These are phyloP conservation scores for Discostella stelligera DNA, from an alignment of 352 stramenopile species.

Conservation along the genomic window DNA sequence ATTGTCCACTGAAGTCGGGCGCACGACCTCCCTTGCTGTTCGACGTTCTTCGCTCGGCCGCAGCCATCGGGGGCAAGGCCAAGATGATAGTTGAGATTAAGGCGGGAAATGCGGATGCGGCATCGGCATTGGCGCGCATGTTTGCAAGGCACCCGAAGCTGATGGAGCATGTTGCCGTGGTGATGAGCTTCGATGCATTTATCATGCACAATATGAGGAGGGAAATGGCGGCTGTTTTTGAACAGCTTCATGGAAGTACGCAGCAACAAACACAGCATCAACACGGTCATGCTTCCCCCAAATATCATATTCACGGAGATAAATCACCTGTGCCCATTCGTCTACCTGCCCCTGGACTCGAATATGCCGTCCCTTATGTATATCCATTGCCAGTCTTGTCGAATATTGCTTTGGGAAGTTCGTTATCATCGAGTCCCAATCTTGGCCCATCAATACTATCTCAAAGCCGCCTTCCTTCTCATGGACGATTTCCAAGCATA, in stretches of 20 bases:
- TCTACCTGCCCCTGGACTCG: not conserved
- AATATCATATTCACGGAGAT: too few species aligned
- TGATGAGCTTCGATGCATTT: conserved; percentile 68
- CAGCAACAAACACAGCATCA: conserved; percentile 11
- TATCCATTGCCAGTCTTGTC: conserved; percentile 9
- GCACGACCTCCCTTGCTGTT: conserved; percentile 50
- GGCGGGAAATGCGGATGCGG: conserved; percentile 47
- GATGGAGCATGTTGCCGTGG: conserved; percentile 53
- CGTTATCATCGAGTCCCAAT: conserved; percentile 30
- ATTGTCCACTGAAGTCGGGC: conserved; percentile 48
- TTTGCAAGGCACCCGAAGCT: conserved; percentile 46
- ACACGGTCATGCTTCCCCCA: not conserved
- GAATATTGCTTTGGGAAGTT: conserved; percentile 25
- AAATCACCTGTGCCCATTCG: not conserved
- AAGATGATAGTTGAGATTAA: conserved; percentile 68
- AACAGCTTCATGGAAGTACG: conserved; percentile 37
- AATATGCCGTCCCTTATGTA: not conserved
- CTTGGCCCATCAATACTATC: conserved; percentile 11
- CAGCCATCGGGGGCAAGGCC: conserved; percentile 29
- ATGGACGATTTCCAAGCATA: conserved; percentile 13
- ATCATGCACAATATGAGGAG: conserved; percentile 58
- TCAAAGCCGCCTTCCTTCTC: conserved; percentile 1
- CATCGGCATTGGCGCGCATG: conserved; percentile 38
- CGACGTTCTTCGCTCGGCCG: conserved; percentile 48
- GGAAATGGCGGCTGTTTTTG: conserved; percentile 42